Evolutionary conservation across 2,329 filamentous ascomycete species (phyloP), one percentile per base, ranked within the genome.

Genomic region (Stachybotrys elegans): DNA sequence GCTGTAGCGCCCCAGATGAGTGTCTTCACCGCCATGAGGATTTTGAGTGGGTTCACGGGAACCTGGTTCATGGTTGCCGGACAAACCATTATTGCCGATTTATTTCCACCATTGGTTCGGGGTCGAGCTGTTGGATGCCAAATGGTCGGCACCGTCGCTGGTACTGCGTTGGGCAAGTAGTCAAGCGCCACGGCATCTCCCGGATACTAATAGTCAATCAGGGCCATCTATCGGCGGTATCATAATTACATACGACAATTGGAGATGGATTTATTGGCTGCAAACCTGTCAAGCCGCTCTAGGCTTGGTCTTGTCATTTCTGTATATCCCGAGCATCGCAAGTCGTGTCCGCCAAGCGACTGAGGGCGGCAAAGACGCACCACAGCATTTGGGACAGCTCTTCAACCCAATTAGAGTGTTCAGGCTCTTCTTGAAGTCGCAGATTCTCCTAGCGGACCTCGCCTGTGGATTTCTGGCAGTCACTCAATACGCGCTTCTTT

Each of bases 81-180:
- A 7, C 49, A 51, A 37, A 51, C 49, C 4, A 47, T 51, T 16
- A 47, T 51, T n/a, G 44, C 47, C 3, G 49, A 51, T 25, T 44
- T 47, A 5, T 51, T 51, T 20, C 38, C 40, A 13, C 49, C 49
- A 2, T 12, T 46, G 8, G 47, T 49, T 16, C 41, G 49, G 1
- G 49, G 49, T 9, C 47, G 22, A 6, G 49, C 49, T 2, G 48
- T 50, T 17, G 49, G 49, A 17, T 48, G 46, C 22, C 34, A 50
- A 4, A 40, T 46, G 9, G 47, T 45, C 2, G 48, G 49, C 19
- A 43, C 40, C 9, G 49, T 51, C 29, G 46, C 45, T 3, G 47
- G 47, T 11, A 41, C 46, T 16, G 46, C 49, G 14, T 29, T 51
- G 8, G 48, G 49, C 48, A 46, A 17, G 38, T 12, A 20, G 27